These are phyloP conservation scores for Paramecium caudatum DNA, from an alignment of 73 alveolate genomes.

Conservation along the genomic window DNA sequence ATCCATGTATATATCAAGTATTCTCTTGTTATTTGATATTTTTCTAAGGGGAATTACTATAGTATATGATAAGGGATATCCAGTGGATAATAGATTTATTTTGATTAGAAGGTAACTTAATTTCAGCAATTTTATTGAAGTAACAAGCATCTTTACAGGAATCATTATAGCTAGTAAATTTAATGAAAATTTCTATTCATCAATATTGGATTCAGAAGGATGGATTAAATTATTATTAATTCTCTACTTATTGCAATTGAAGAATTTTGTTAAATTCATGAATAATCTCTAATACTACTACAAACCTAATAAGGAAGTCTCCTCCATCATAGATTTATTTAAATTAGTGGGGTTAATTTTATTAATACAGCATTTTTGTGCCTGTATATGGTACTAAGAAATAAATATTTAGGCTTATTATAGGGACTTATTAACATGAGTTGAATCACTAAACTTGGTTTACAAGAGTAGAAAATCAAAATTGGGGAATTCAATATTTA, in stretches of 20 bases:
- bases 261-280: conserved; percentile 15
- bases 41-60: conserved; percentile 18
- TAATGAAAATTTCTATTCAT: background rate
- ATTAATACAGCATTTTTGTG: conserved; percentile 25
- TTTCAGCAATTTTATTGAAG: background rate
- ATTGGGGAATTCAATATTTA: conserved; percentile 32
- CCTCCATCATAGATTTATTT: conserved; percentile 5
- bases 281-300: background rate
- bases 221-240: conserved; percentile 7
- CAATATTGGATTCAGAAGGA: conserved; percentile 14
- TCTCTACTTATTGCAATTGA: background rate
- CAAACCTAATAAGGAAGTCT: conserved; percentile 29
- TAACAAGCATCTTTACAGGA: conserved; percentile 18
- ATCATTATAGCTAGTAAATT: background rate
- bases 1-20: background rate
- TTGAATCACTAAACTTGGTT: conserved; percentile 1
- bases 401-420: background rate
- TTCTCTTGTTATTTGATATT: conserved; percentile 10
- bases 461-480: background rate
- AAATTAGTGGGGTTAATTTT: conserved; percentile 30
- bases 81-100: background rate
- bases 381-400: conserved; percentile 21
- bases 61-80: conserved; percentile 32
- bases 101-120: conserved; percentile 7
- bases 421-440: background rate